phyloP scores from a whole-genome alignment of 140 eudicot genomes.

The Bidens hawaiensis region DNA sequence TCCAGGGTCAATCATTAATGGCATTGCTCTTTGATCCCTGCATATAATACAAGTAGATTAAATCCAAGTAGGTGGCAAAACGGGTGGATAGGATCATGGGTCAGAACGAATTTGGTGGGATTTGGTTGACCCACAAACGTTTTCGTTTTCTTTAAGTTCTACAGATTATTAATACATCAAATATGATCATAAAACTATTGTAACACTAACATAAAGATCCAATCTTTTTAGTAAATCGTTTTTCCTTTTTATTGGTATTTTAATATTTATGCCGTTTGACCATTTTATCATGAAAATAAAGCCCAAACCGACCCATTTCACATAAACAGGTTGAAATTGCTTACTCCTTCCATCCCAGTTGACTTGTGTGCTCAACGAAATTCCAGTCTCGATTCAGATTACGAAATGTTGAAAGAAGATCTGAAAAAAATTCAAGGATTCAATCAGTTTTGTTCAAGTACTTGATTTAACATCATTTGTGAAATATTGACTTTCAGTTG shows the following conservation, averaged over 20 bases:
- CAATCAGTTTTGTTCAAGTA: neutral
- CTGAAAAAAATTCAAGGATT: conserved; percentile 40
- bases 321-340: conserved; percentile 21
- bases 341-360: conserved; percentile 74
- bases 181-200: neutral
- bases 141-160: neutral
- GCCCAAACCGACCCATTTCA: neutral
- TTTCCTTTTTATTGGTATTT: neutral
- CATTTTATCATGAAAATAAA: conserved; percentile 8
- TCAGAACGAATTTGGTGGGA: neutral
- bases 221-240: neutral
- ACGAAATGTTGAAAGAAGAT: conserved; percentile 57
- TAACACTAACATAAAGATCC: neutral
- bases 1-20: conserved; percentile 89
- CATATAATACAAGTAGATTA: conserved; percentile 29
- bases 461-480: conserved; percentile 6
- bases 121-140: neutral
- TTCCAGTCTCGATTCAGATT: conserved; percentile 51
- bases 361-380: conserved; percentile 70
- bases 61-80: neutral
- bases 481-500: conserved; percentile 3
- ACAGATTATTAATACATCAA: neutral
- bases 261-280: neutral
- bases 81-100: neutral
- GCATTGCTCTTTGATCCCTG: conserved; percentile 86